Evolutionary conservation across 208 protist genomes (phyloP).

Genomic region (Leishmania arabica): DNA sequence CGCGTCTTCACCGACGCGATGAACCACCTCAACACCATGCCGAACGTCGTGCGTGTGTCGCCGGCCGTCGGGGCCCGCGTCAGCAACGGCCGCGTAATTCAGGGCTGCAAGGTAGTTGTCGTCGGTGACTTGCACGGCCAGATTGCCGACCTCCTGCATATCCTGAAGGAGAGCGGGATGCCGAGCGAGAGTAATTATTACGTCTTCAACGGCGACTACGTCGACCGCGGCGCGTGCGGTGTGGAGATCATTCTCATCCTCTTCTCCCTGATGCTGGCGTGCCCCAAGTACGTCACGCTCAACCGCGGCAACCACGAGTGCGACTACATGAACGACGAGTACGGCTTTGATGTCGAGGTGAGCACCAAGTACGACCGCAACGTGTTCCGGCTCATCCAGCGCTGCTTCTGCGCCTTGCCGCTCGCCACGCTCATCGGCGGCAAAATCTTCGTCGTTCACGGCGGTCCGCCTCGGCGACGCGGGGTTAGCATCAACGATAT

Average conservation of each 20-base stretch:
- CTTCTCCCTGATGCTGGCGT: slow-evolving; percentile 95
- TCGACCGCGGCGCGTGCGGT: slow-evolving; percentile 96
- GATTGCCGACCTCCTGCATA: slow-evolving; percentile 85
- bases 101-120: slow-evolving; percentile 86
- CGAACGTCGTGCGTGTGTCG: slow-evolving; percentile 79
- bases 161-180: slow-evolving; percentile 80
- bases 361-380: slow-evolving; percentile 97
- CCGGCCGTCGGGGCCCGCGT: slow-evolving; percentile 68
- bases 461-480: slow-evolving; percentile 76
- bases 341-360: slow-evolving; percentile 99
- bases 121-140: slow-evolving; percentile 91
- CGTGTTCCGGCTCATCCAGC: slow-evolving; percentile 86
- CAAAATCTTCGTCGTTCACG: slow-evolving; percentile 89
- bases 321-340: slow-evolving; percentile 95
- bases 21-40: slow-evolving; percentile 84
- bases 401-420: slow-evolving; percentile 89
- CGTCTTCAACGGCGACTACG: slow-evolving; percentile 97
- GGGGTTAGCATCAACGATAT: slow-evolving; percentile 83
- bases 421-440: slow-evolving; percentile 79
- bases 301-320: slow-evolving; percentile 97
- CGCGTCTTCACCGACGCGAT: slow-evolving; percentile 85
- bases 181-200: slow-evolving; percentile 84
- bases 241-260: slow-evolving; percentile 97
- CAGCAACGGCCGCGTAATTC: slow-evolving; percentile 70
- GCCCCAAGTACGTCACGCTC: slow-evolving; percentile 92